Percentiles rank a stretch among this genome's conserved stretches.
These are phyloP conservation scores for Tympanopsis confertula DNA, from an alignment of 2,329 filamentous ascomycete species.

Conservation along the genomic window DNA sequence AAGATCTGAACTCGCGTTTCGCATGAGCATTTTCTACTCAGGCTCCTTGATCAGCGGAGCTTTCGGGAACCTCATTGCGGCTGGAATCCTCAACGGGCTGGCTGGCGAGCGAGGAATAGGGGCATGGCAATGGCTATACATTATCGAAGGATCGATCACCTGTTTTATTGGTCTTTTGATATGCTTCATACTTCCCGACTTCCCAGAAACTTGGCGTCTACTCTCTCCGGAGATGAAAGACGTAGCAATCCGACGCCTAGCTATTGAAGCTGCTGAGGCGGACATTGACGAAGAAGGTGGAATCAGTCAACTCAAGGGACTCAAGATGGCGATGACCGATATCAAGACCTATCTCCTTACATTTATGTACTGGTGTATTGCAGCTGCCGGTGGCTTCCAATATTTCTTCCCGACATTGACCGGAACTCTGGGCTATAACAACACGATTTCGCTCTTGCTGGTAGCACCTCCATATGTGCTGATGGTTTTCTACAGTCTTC, in stretches of 20 bases:
- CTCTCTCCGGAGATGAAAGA: conserved; percentile 29
- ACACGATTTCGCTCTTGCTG: conserved; percentile 34
- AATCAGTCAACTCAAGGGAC: conserved; percentile 32
- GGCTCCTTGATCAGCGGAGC: conserved; percentile 22
- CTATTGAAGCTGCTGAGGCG: conserved; percentile 34
- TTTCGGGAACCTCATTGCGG: conserved; percentile 25
- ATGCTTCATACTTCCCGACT: conserved; percentile 14
- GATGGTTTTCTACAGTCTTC: conserved; percentile 33
- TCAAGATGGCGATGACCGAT: conserved; percentile 37
- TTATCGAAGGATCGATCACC: conserved; percentile 2
- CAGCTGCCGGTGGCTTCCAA: conserved; percentile 35
- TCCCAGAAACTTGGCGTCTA: conserved; percentile 28
- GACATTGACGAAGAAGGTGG: conserved; percentile 33
- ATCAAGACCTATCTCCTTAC: conserved; percentile 34
- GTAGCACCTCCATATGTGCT: conserved; percentile 41
- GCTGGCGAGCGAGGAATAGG: conserved; percentile 17
- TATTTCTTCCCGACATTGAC: conserved; percentile 44
- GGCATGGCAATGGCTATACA: conserved; percentile 22
- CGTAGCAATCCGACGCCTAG: conserved; percentile 32
- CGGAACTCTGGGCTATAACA: conserved; percentile 25
- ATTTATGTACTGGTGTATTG: conserved; percentile 33
- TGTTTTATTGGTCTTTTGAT: conserved; percentile 12
- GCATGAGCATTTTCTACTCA: conserved; percentile 27
- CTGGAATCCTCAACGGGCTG: conserved; percentile 21
- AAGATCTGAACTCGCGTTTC: conserved; percentile 23